Evolutionary conservation across 495 filamentous ascomycete species (phyloP), one percentile per base, ranked within the genome.

Genomic region (Geopyxis carbonaria): DNA sequence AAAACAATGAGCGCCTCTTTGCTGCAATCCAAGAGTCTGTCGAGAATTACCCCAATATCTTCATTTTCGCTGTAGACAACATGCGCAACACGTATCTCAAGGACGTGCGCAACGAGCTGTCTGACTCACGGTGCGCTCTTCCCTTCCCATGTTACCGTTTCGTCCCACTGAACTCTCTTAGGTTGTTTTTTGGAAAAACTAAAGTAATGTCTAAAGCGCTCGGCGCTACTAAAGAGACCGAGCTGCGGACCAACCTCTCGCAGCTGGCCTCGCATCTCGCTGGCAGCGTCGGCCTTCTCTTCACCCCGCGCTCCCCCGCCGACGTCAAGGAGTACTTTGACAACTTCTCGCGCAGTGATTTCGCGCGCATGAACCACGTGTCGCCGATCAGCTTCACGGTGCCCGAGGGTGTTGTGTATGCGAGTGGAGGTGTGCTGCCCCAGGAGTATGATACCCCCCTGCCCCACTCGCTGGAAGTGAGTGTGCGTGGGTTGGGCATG

Each of bases 61-160:
- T 89, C 63, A 80, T 94, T 59, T 93, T 95, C 60, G 68, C 69
- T 44, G 76, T 95, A 42, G 78, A 93, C 55, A 95, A 97, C 68
- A 97, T 97, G 89, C 83, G 89, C 48, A 97, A 97, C 61, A 92
- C 80, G 29, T 84, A 93, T 60, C 63, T 97, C 57, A 95, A 95
- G 64, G 75, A 82, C 55, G 81, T 95, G 45, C 72, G 89, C 42
- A 68, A 73, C 29, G 75, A 93, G 47, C 73, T 95, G 41, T 64
- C 67, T 36, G 82, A 92, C 60, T 80, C 78, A 66, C 72, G 89
- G 80, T 92, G 65, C 40, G 65, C 61, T 5, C 21, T 6, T 28
- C 25, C 13, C 13, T 13, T 13, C 7, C 25, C 11, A 14, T 23
- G 14, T 27, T 20, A 31, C 27, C 20, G 6, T 23, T 24, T 20